Evolutionary conservation across 1,284 basidiomycete species (phyloP), one percentile per base, ranked within the genome.

Genomic region (Rhodotorula sp.): DNA sequence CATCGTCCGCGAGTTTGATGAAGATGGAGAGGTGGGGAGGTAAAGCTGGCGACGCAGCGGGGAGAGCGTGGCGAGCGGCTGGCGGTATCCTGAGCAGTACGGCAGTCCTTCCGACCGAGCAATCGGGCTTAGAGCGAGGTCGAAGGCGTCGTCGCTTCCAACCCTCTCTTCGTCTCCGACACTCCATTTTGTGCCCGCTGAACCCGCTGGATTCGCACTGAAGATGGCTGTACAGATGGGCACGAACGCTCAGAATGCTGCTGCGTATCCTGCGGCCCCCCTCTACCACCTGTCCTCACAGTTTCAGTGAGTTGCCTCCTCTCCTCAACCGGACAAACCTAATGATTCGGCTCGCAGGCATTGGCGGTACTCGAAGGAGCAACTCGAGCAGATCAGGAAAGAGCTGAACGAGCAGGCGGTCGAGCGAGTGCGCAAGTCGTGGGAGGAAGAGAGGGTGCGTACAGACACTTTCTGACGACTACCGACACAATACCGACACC

Each of bases 201-300:
- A 11, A 44, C 40, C 16, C 40, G 40, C 40, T 44, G 5, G 16
- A 44, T 44, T 44, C 16, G 40, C 4, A 13, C 24, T 47, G n/a
- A 52, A n/a, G 9, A 64, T 68, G 67, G 58, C 62, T 2, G 67
- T 60, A 4, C 26, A 47, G 26, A 31, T 18, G 0, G n/a, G 18
- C n/a, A 9, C 16, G 37, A 28, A 18, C n/a, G 9, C 6, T 15
- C 46, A 40, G 3, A 40, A 31, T 0, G 31, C 20, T 28, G 30
- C 31, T 15, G 15, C 16, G 22, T 9, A 20, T 11, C 22, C 8
- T 0, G 61, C 61, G 2, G 59, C 80, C 7, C 76, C 79, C 11
- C 78, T 92, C 10, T 95, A 91, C 78, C 87, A 93, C 78, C 87
- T 86, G 65, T 91, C 90, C 71, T 92, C 91, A 0, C 93, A 96